Conservation (phyloP, 1,139 yeast species). For the Lodderomyces metapsilosis region DNA sequence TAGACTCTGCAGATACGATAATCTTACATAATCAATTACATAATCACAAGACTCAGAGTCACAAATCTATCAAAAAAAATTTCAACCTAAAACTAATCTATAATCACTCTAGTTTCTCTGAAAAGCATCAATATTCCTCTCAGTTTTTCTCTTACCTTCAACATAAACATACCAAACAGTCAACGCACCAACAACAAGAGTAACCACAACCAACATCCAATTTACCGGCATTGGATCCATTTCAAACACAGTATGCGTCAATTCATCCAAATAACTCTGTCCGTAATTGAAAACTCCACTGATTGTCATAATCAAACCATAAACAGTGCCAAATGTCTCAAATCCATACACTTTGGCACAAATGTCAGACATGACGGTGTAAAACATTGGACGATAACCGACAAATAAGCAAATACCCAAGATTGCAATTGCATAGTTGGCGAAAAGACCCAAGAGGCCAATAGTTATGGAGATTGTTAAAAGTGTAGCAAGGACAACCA, state of each 20-base stretch:
- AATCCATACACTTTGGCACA: slow-evolving; percentile 51
- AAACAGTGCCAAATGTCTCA: slow-evolving; percentile 48
- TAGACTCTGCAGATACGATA: too few relatives aligned
- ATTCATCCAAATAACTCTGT: slow-evolving; percentile 38
- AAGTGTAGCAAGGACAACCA: slow-evolving; percentile 30
- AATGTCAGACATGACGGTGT: slow-evolving; percentile 43
- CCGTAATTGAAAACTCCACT: slow-evolving; percentile 40
- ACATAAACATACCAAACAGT: slow-evolving; percentile 30
- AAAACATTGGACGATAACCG: slow-evolving; percentile 44
- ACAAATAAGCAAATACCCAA: slow-evolving; percentile 39
- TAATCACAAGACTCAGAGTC: too few relatives aligned
- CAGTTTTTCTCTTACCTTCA: slow-evolving; percentile 25
- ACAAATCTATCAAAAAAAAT: too few relatives aligned
- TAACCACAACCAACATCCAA: slow-evolving; percentile 24
- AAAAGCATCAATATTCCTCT: slow-evolving; percentile 8
- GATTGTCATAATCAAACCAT: slow-evolving; percentile 43
- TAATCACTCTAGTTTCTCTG: not conserved
- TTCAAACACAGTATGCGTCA: slow-evolving; percentile 38
- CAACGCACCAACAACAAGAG: slow-evolving; percentile 30
- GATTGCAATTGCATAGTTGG: slow-evolving; percentile 29
- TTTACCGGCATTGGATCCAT: slow-evolving; percentile 47
- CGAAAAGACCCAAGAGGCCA: slow-evolving; percentile 39
- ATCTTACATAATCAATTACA: not conserved
- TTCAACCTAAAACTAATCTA: too few relatives aligned
- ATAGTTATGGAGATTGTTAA: slow-evolving; percentile 31